phyloP scores from a whole-genome alignment of 1,139 yeast genomes.

The Eremothecium cymbalariae region DNA sequence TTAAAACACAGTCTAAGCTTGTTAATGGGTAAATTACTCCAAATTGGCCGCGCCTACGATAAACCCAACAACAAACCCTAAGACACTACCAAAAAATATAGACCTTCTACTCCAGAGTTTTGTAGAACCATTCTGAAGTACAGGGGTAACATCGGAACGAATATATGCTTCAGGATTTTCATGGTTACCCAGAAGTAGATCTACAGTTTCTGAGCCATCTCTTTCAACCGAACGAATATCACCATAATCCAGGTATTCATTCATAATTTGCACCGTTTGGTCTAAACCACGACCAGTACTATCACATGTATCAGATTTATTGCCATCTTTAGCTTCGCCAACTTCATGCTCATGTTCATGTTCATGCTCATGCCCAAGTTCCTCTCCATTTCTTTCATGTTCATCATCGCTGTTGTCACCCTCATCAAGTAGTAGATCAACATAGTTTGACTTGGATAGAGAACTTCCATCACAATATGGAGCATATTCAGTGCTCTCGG shows the following conservation, averaged over 20 bases:
- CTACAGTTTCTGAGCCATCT: not conserved
- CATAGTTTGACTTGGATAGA: constrained; percentile 1
- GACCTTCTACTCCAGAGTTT: not conserved
- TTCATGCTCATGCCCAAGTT: too few relatives aligned
- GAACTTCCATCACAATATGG: not conserved
- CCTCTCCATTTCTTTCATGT: too few relatives aligned
- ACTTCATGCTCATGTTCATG: too few relatives aligned
- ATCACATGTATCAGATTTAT: not conserved
- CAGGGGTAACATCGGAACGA: too few relatives aligned
- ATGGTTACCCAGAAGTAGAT: not conserved
- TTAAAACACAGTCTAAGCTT: too few relatives aligned
- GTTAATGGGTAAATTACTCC: too few relatives aligned
- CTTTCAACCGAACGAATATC: not conserved
- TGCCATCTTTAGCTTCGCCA: not conserved
- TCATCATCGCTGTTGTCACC: too few relatives aligned
- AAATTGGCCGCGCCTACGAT: constrained; percentile 11
- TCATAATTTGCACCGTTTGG: not conserved
- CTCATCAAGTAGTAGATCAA: not conserved
- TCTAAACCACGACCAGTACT: not conserved
- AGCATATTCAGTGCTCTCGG: not conserved
- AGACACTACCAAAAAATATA: constrained; percentile 11
- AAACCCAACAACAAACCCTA: constrained; percentile 18
- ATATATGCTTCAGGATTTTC: too few relatives aligned
- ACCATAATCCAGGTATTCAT: constrained; percentile 3
- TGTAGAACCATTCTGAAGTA: too few relatives aligned